Conservation (phyloP, 179 eudicot genomes). For the Corrigiola litoralis region DNA sequence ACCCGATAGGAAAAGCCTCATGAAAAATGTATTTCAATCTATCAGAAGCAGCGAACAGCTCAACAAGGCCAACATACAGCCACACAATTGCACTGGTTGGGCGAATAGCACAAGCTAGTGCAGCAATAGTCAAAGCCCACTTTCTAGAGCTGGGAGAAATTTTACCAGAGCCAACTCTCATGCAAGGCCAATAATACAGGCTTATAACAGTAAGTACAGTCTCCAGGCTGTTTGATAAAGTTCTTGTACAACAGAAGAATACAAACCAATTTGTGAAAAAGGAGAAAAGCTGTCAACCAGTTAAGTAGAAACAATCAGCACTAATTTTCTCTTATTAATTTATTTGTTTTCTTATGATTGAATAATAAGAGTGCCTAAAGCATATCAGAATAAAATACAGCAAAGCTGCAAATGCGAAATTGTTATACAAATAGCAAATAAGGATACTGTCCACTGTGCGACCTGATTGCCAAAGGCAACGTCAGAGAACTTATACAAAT, state of each 20-base stretch:
- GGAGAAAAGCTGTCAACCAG: constrained; percentile 65
- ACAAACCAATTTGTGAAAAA: constrained; percentile 90
- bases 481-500: constrained; percentile 66
- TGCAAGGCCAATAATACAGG: constrained; percentile 87
- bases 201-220: constrained; percentile 79
- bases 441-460: constrained; percentile 96
- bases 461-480: constrained; percentile 50
- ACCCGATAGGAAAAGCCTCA: constrained; percentile 90
- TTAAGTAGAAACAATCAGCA: constrained; percentile 60
- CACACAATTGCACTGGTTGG: constrained; percentile 96
- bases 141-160: constrained; percentile 52
- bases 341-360: not conserved
- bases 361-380: not conserved
- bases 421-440: constrained; percentile 1
- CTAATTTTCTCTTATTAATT: constrained; percentile 4
- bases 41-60: constrained; percentile 49
- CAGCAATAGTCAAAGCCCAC: constrained; percentile 67
- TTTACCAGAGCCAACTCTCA: constrained; percentile 43
- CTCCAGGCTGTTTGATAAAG: constrained; percentile 92
- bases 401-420: not conserved
- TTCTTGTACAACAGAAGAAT: constrained; percentile 84
- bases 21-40: constrained; percentile 59
- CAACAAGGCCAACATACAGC: constrained; percentile 74
- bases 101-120: constrained; percentile 84
- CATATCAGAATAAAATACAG: not conserved